These are phyloP conservation scores for Boletus edulis DNA, from an alignment of 768 basidiomycete species.

Conservation along the genomic window DNA sequence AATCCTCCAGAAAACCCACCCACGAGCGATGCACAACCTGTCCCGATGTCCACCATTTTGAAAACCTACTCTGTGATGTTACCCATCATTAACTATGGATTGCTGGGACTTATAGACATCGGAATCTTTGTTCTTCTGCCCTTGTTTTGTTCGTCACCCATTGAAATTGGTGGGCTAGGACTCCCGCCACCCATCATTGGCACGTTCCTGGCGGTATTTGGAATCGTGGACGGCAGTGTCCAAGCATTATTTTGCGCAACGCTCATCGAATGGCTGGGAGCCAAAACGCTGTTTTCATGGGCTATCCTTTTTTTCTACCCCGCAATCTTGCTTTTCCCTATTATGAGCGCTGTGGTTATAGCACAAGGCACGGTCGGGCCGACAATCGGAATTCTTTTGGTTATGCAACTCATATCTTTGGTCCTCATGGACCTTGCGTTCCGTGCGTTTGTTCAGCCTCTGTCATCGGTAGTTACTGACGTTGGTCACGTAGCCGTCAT, in stretches of 20 bases:
- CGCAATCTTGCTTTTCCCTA: constrained; percentile 42
- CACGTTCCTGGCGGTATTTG: constrained; percentile 26
- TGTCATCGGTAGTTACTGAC: no score
- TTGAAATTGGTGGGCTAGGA: constrained; percentile 42
- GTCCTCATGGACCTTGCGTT: constrained; percentile 37
- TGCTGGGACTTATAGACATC: constrained; percentile 43
- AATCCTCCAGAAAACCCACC: not conserved
- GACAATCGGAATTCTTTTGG: constrained; percentile 38
- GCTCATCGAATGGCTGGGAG: constrained; percentile 3
- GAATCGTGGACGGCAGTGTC: not conserved
- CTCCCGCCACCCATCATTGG: constrained; percentile 43
- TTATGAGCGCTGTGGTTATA: constrained; percentile 41
- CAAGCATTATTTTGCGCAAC: not conserved
- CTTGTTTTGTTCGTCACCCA: constrained; percentile 44
- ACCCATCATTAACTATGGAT: constrained; percentile 42
- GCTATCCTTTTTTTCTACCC: constrained; percentile 39
- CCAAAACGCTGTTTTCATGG: constrained; percentile 38
- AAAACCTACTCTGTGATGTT: constrained; percentile 34
- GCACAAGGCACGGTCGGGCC: constrained; percentile 29
- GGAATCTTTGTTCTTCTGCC: constrained; percentile 39
- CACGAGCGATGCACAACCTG: constrained; percentile 3
- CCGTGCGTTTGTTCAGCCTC: constrained; percentile 28
- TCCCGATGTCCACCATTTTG: constrained; percentile 34
- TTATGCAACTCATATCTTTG: constrained; percentile 20
- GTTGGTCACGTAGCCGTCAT: constrained; percentile 36